Evolutionary conservation across 257 asterid genomes (phyloP).

Genomic region (Apocynum venetum): DNA sequence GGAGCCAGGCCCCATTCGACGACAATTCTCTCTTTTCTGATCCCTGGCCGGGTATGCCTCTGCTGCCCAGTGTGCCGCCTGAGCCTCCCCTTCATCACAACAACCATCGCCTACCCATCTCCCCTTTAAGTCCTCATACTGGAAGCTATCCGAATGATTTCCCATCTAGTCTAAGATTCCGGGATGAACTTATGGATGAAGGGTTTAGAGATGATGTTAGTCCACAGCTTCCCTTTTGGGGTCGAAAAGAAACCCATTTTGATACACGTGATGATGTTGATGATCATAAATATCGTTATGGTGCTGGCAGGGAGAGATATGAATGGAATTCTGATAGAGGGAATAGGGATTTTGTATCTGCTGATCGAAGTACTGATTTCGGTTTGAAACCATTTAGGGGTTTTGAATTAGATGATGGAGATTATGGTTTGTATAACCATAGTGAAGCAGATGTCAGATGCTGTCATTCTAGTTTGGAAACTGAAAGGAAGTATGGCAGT

Average conservation of each 20-base stretch:
- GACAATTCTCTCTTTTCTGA: constrained; percentile 9
- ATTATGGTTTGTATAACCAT: constrained; percentile 20
- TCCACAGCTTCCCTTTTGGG: constrained; percentile 16
- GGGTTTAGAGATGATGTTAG: constrained; percentile 12
- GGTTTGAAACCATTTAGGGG: constrained; percentile 15
- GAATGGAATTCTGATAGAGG: constrained; percentile 13
- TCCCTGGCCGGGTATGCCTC: constrained; percentile 16
- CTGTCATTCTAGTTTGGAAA: constrained; percentile 18
- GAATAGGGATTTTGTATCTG: not conserved
- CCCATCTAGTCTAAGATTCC: constrained; percentile 27
- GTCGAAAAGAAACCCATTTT: constrained; percentile 12
- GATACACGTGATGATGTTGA: constrained; percentile 11
- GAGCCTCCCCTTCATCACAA: constrained; percentile 10
- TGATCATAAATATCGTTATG: constrained; percentile 4
- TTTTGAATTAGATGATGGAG: constrained; percentile 13
- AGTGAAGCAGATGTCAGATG: constrained; percentile 32
- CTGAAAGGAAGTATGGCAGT: constrained; percentile 8
- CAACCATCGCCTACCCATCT: constrained; percentile 11
- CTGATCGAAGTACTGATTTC: constrained; percentile 16
- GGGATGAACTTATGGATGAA: constrained; percentile 21
- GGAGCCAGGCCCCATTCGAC: not conserved
- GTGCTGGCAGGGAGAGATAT: constrained; percentile 1
- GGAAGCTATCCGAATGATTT: constrained; percentile 5
- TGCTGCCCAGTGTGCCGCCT: constrained; percentile 7
- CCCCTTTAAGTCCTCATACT: constrained; percentile 11